A percentile compares a stretch with the other conserved stretches of the same genome.
Conservation (phyloP, 495 filamentous ascomycete species). For the Filosporella fistucella region DNA sequence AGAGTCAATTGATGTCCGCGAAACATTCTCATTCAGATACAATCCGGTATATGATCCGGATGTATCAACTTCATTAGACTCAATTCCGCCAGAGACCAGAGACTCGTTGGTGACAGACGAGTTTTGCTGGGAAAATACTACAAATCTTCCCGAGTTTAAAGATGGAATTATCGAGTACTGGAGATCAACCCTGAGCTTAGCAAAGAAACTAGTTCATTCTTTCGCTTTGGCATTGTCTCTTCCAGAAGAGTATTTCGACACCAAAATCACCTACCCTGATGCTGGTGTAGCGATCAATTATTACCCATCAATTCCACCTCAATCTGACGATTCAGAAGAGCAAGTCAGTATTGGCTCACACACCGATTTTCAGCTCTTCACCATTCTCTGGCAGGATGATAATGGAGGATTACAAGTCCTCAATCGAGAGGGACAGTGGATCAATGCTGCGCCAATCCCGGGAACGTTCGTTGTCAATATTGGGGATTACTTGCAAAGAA, state of each 20-base stretch:
- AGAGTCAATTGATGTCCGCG: constrained; percentile 1
- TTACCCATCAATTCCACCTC: constrained; percentile 33
- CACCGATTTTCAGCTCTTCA: constrained; percentile 53
- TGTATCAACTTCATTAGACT: neutral
- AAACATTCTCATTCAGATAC: constrained; percentile 6
- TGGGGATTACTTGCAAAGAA: constrained; percentile 54
- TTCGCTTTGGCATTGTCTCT: constrained; percentile 43
- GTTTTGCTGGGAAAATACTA: constrained; percentile 3
- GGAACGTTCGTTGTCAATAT: constrained; percentile 61
- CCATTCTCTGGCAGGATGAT: constrained; percentile 48
- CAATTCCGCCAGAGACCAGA: neutral
- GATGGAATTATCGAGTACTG: neutral
- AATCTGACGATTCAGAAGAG: constrained; percentile 14
- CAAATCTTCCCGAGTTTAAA: constrained; percentile 6
- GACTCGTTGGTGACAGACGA: neutral
- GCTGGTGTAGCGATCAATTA: constrained; percentile 34
- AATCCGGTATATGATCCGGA: constrained; percentile 2
- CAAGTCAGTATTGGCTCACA: constrained; percentile 49
- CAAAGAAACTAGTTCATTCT: neutral
- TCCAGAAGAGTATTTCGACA: constrained; percentile 43
- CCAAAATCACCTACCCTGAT: constrained; percentile 27
- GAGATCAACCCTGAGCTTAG: neutral
- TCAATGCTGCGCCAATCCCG: constrained; percentile 44
- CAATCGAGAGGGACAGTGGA: constrained; percentile 41
- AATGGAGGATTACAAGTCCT: constrained; percentile 47